These are phyloP conservation scores for Schizosaccharomyces osmophilus DNA, from an alignment of 805 yeast genomes.

Conservation along the genomic window DNA sequence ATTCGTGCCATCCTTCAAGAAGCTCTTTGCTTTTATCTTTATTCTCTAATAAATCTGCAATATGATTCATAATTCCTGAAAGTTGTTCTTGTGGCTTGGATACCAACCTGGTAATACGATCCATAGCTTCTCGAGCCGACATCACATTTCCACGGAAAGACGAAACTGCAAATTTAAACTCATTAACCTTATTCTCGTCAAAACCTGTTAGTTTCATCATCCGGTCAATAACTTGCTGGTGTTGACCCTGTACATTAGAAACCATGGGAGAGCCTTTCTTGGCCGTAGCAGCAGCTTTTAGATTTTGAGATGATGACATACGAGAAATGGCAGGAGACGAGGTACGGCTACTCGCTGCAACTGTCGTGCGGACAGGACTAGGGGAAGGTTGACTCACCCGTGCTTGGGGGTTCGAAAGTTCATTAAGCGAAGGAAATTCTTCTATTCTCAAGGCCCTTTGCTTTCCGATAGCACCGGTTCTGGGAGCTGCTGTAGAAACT, in stretches of 20 bases:
- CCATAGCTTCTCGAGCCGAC: background rate
- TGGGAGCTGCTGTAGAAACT: background rate
- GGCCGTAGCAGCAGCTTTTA: too few relatives aligned
- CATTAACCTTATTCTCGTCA: background rate
- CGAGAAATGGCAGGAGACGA: background rate
- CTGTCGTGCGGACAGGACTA: background rate
- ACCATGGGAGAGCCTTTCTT: background rate
- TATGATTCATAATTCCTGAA: background rate
- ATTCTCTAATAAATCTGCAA: background rate
- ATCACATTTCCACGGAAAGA: background rate
- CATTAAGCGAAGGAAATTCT: background rate
- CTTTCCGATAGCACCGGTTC: background rate
- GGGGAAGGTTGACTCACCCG: background rate
- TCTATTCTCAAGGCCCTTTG: background rate
- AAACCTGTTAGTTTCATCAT: background rate
- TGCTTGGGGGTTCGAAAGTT: background rate
- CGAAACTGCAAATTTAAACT: background rate
- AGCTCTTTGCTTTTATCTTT: background rate
- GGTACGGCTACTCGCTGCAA: background rate
- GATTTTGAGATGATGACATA: too few relatives aligned
- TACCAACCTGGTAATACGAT: background rate
- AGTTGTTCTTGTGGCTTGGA: background rate
- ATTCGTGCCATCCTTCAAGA: background rate
- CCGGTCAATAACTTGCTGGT: background rate
- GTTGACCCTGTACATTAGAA: background rate